Evolutionary conservation across 129 eudicot genomes (phyloP).

Genomic region (Flaveria trinervia): DNA sequence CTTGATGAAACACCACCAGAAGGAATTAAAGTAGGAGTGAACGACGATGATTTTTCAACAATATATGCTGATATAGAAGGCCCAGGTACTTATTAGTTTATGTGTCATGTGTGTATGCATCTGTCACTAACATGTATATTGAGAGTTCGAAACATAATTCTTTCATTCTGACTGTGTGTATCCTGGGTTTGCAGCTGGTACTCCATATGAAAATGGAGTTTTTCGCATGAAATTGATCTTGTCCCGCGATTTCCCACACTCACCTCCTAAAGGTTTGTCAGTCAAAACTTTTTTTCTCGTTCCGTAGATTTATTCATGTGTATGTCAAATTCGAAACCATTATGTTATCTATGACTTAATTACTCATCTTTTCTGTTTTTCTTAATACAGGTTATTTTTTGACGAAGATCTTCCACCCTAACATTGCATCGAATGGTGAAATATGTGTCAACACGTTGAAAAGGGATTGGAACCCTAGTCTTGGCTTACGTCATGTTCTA

Average conservation of each 20-base stretch:
- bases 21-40: conserved; percentile 89
- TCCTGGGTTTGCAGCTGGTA: conserved; percentile 65
- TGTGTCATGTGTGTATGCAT: not conserved
- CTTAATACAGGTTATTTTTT: conserved; percentile 66
- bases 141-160: not conserved
- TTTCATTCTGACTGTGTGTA: conserved; percentile 16
- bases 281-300: not conserved
- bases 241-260: conserved; percentile 26
- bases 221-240: conserved; percentile 72
- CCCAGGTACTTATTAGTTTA: conserved; percentile 53
- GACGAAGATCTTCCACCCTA: conserved; percentile 94
- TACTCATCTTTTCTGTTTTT: not conserved
- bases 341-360: not conserved
- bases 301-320: not conserved
- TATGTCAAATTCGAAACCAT: not conserved
- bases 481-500: conserved; percentile 87
- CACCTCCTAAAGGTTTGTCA: conserved; percentile 19
- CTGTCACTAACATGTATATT: not conserved
- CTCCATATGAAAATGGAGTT: conserved; percentile 83
- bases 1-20: conserved; percentile 97
- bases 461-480: conserved; percentile 87
- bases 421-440: conserved; percentile 75
- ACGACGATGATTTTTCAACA: conserved; percentile 84
- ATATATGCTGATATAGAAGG: conserved; percentile 95
- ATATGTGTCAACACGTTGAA: conserved; percentile 94